Conservation (phyloP, 1,139 yeast species). For the Hanseniaspora gamundiae region DNA sequence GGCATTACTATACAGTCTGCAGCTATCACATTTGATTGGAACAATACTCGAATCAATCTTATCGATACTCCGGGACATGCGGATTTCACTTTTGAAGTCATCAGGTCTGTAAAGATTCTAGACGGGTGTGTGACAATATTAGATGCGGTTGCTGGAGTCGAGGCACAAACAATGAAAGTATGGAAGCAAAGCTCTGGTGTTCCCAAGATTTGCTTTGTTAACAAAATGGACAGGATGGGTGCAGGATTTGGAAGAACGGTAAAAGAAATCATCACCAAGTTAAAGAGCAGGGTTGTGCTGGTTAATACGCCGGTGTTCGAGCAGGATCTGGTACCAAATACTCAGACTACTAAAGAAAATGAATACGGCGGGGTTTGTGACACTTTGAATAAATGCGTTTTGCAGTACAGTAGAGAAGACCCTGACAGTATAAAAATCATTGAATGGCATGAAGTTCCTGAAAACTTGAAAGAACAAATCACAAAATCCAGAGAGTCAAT, state of each 20-base stretch:
- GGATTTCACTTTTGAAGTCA: constrained; percentile 92
- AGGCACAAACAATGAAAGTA: constrained; percentile 94
- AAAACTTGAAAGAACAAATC: constrained; percentile 34
- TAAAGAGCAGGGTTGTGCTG: constrained; percentile 62
- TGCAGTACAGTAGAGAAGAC: constrained; percentile 48
- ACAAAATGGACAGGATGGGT: constrained; percentile 94
- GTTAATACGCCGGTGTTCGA: constrained; percentile 67
- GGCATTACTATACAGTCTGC: constrained; percentile 97
- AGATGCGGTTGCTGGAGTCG: constrained; percentile 97
- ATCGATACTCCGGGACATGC: constrained; percentile 99
- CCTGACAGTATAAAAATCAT: constrained; percentile 46
- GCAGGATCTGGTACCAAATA: constrained; percentile 1
- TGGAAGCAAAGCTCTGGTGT: constrained; percentile 77
- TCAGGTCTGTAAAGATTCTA: constrained; percentile 72
- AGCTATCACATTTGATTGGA: constrained; percentile 89
- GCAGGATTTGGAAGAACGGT: constrained; percentile 91
- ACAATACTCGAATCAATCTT: constrained; percentile 58
- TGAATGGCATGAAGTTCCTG: constrained; percentile 26
- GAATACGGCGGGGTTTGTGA: constrained; percentile 79
- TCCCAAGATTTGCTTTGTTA: constrained; percentile 71
- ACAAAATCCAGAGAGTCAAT: constrained; percentile 55
- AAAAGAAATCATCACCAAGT: constrained; percentile 65
- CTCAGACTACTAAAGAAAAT: constrained; percentile 9
- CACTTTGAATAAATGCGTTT: constrained; percentile 51
- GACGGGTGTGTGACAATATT: constrained; percentile 90